phyloP scores from a whole-genome alignment of 306 rosid species.

The Medicago ruthenica region DNA sequence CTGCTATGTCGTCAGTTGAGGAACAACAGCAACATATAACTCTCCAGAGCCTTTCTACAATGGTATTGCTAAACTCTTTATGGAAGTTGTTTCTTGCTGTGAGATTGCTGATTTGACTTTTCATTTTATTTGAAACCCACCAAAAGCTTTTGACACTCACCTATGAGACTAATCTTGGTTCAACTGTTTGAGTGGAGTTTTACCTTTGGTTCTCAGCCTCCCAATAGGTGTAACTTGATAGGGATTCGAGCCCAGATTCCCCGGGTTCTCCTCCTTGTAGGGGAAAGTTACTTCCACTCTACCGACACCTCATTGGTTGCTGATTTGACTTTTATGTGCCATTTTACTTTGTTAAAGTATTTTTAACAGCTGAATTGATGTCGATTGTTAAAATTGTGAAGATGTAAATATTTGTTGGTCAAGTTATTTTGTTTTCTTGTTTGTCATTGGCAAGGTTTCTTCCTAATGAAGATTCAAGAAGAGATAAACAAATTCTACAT shows the following conservation, averaged over 20 bases:
- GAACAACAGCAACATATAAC: constrained; percentile 85
- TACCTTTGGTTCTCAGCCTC: no score
- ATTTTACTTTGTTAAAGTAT: neutral
- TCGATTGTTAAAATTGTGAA: neutral
- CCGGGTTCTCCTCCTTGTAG: no score
- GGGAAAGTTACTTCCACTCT: no score
- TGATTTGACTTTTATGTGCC: constrained; percentile 34
- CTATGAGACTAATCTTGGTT: neutral
- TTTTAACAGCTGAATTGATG: neutral
- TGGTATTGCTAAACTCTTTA: constrained; percentile 61
- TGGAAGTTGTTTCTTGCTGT: constrained; percentile 21
- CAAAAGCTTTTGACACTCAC: neutral
- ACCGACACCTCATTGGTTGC: neutral
- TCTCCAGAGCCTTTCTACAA: constrained; percentile 68
- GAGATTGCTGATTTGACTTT: constrained; percentile 27
- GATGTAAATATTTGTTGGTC: constrained; percentile 3
- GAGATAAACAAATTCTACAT: constrained; percentile 8
- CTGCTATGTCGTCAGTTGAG: constrained; percentile 93
- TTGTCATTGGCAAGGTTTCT: constrained; percentile 9
- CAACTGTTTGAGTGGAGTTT: neutral
- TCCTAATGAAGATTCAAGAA: constrained; percentile 15
- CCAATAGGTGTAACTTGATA: no score
- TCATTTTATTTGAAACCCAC: neutral
- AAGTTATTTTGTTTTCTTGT: neutral
- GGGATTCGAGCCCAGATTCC: no score